Evolutionary conservation across 1,284 basidiomycete species (phyloP).

Genomic region (Sanghuangporus sanghuang): DNA sequence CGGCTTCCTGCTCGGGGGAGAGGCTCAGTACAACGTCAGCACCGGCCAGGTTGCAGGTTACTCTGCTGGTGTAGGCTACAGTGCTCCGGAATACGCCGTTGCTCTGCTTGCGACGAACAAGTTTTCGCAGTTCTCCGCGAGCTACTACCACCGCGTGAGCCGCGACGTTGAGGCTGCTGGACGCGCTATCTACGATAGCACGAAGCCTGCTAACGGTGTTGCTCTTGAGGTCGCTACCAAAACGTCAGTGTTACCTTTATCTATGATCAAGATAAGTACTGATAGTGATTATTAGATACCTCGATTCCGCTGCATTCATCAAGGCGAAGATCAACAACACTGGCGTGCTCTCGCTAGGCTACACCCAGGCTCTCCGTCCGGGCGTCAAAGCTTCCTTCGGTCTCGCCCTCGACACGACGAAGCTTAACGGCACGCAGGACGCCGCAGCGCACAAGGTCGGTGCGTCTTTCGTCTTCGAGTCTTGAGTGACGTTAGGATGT

Average conservation of each 20-base stretch:
- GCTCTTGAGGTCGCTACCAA: constrained; percentile 96
- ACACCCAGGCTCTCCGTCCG: constrained; percentile 90
- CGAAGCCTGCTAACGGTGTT: constrained; percentile 84
- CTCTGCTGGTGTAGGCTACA: constrained; percentile 90
- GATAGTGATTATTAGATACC: constrained; percentile 44
- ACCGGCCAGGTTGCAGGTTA: constrained; percentile 92
- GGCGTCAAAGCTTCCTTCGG: constrained; percentile 95
- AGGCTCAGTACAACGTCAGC: constrained; percentile 95
- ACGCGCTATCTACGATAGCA: constrained; percentile 96
- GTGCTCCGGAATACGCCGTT: constrained; percentile 95
- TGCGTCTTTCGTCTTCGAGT: constrained; percentile 69
- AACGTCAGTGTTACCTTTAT: constrained; percentile 51
- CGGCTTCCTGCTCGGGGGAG: constrained; percentile 95
- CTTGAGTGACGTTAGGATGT: constrained; percentile 32
- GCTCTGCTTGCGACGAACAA: constrained; percentile 95
- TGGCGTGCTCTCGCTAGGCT: constrained; percentile 85
- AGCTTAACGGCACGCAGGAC: constrained; percentile 67
- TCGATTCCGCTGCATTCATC: constrained; percentile 87
- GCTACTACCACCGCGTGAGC: constrained; percentile 98
- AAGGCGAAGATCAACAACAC: constrained; percentile 99
- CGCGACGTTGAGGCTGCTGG: constrained; percentile 96
- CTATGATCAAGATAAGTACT: neutral
- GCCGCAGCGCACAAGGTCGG: constrained; percentile 76
- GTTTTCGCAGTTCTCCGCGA: constrained; percentile 90
- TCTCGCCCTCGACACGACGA: constrained; percentile 87